phyloP scores from a whole-genome alignment of 352 stramenopile species.

The Globisporangium apiculatum region DNA sequence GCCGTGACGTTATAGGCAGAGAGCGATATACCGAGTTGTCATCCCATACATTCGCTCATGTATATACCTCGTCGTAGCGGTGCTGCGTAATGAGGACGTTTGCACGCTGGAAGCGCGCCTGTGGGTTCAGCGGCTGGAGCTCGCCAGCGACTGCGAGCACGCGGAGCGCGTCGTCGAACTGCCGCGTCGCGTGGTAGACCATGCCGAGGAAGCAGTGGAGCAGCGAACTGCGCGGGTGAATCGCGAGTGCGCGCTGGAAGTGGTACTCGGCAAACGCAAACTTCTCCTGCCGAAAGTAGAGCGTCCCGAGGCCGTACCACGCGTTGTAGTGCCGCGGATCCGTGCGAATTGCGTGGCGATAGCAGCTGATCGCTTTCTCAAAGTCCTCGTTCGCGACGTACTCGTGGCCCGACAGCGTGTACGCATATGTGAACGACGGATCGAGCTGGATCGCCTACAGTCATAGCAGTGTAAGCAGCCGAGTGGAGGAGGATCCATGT shows the following conservation, averaged over 20 bases:
- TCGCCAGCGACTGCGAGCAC: conserved; percentile 84
- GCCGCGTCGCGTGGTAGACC: conserved; percentile 89
- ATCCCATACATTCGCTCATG: too few species aligned
- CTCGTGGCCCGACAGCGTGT: conserved; percentile 96
- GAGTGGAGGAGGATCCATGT: too few species aligned
- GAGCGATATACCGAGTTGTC: too few species aligned
- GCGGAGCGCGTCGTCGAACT: conserved; percentile 87
- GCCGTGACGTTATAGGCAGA: too few species aligned
- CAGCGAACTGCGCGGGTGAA: conserved; percentile 93
- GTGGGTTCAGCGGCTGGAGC: conserved; percentile 91
- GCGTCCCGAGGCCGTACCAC: conserved; percentile 90
- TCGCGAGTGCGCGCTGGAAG: conserved; percentile 89
- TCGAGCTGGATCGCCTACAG: conserved; percentile 90
- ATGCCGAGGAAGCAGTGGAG: conserved; percentile 95
- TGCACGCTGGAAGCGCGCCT: conserved; percentile 91
- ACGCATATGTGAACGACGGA: conserved; percentile 95
- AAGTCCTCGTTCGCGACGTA: conserved; percentile 98
- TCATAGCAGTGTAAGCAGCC: too few species aligned
- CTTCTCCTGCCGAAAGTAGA: conserved; percentile 97
- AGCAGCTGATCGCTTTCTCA: conserved; percentile 95
- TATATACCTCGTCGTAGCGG: conserved; percentile 73
- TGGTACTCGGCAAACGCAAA: conserved; percentile 97
- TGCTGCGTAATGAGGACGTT: conserved; percentile 93
- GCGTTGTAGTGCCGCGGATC: conserved; percentile 92
- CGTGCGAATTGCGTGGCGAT: conserved; percentile 90